Evolutionary conservation across 495 filamentous ascomycete species (phyloP).

Genomic region (Cryomyces antarcticus): DNA sequence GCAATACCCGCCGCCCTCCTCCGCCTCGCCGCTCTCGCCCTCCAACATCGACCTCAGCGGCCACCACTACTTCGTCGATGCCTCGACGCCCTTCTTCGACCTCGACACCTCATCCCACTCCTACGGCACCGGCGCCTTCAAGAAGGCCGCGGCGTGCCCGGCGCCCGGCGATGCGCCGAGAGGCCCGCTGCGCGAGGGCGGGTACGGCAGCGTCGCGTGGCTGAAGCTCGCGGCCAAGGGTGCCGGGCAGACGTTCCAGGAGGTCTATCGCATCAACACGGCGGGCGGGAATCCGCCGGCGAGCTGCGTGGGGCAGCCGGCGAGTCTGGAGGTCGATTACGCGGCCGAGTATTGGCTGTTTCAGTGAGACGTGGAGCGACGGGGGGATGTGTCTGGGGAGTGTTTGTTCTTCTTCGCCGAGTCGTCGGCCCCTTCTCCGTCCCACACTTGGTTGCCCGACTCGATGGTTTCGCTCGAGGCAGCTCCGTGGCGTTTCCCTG

Average conservation of each 20-base stretch:
- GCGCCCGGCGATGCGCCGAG: constrained; percentile 38
- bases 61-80: constrained; percentile 54
- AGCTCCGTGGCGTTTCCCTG: too few species aligned
- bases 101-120: constrained; percentile 33
- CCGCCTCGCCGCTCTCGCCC: constrained; percentile 19
- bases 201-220: constrained; percentile 52
- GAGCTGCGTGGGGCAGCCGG: constrained; percentile 46
- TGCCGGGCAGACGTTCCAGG: constrained; percentile 31
- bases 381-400: too few species aligned
- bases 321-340: constrained; percentile 55
- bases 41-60: constrained; percentile 44
- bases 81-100: constrained; percentile 60
- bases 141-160: constrained; percentile 24
- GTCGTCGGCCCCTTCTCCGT: too few species aligned
- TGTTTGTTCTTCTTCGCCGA: too few species aligned
- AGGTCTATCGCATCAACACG: constrained; percentile 74
- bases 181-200: constrained; percentile 26
- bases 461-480: too few species aligned
- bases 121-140: constrained; percentile 39
- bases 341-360: constrained; percentile 46
- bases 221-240: constrained; percentile 26
- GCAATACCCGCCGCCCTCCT: constrained; percentile 25
- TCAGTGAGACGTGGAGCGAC: neutral
- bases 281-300: constrained; percentile 59
- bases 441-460: too few species aligned